Evolutionary conservation across 345 rosid species (phyloP).

Genomic region (Populus ilicifolia): DNA sequence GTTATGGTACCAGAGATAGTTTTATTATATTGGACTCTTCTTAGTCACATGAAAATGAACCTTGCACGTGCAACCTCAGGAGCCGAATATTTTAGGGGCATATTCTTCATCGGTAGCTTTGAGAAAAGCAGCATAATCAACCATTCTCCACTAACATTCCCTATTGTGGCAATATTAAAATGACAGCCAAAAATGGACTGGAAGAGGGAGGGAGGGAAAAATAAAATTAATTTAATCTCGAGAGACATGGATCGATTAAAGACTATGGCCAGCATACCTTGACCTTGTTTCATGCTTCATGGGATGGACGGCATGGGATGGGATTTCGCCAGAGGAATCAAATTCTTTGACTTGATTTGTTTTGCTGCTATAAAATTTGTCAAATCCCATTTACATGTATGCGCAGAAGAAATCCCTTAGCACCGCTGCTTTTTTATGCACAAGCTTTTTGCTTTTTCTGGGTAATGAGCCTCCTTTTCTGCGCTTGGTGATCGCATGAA

Average conservation of each 20-base stretch:
- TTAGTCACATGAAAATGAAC: neutral
- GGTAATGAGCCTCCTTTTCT: neutral
- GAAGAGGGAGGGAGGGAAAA: too few relatives aligned
- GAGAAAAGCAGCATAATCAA: neutral
- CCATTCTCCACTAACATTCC: neutral
- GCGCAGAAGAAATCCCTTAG: too few relatives aligned
- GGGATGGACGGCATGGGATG: neutral
- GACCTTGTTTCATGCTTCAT: neutral
- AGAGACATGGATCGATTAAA: neutral
- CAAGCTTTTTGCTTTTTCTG: neutral
- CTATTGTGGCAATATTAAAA: neutral
- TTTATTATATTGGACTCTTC: neutral
- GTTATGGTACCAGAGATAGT: neutral
- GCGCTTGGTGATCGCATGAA: neutral
- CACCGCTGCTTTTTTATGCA: conserved; percentile 3
- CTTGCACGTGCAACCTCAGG: neutral
- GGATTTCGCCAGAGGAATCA: neutral
- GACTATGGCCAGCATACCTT: too few relatives aligned
- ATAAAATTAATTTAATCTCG: neutral
- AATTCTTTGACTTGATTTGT: conserved; percentile 12
- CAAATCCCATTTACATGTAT: neutral
- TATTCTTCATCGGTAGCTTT: conserved; percentile 4
- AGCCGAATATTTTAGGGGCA: neutral
- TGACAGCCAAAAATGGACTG: too few relatives aligned
- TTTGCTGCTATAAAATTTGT: neutral